Conservation (phyloP, 768 basidiomycete genomes). For the Panaeolus cyanescens region DNA sequence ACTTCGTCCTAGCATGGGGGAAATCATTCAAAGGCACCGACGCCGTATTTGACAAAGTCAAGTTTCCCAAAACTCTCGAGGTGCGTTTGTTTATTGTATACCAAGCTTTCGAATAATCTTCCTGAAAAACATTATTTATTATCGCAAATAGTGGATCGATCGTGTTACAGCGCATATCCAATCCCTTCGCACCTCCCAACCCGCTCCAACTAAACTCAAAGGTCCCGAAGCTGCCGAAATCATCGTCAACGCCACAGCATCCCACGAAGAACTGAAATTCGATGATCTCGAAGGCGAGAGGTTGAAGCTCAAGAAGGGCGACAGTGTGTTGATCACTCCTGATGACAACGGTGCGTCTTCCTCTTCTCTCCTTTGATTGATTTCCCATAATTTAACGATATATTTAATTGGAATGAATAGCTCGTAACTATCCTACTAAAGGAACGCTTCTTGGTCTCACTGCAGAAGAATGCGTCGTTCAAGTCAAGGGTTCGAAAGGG, state of each 20-base stretch:
- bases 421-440: constrained; percentile 40
- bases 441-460: constrained; percentile 55
- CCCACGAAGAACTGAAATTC: constrained; percentile 45
- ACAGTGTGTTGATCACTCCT: constrained; percentile 43
- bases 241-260: constrained; percentile 38
- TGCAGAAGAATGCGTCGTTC: constrained; percentile 49
- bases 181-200: constrained; percentile 24
- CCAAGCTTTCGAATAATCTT: neutral
- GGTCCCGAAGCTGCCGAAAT: constrained; percentile 44
- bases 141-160: constrained; percentile 44
- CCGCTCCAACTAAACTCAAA: constrained; percentile 27
- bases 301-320: constrained; percentile 38
- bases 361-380: no score
- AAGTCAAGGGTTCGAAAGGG: constrained; percentile 42
- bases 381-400: neutral
- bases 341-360: constrained; percentile 42
- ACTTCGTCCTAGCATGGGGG: constrained; percentile 51
- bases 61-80: constrained; percentile 41
- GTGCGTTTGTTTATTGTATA: constrained; percentile 26
- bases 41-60: constrained; percentile 35
- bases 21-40: constrained; percentile 33
- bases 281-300: constrained; percentile 43
- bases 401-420: constrained; percentile 20
- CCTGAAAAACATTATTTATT: neutral
- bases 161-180: constrained; percentile 39